These are phyloP conservation scores for Candida sithepensis DNA, from an alignment of 805 yeast species.

Conservation along the genomic window DNA sequence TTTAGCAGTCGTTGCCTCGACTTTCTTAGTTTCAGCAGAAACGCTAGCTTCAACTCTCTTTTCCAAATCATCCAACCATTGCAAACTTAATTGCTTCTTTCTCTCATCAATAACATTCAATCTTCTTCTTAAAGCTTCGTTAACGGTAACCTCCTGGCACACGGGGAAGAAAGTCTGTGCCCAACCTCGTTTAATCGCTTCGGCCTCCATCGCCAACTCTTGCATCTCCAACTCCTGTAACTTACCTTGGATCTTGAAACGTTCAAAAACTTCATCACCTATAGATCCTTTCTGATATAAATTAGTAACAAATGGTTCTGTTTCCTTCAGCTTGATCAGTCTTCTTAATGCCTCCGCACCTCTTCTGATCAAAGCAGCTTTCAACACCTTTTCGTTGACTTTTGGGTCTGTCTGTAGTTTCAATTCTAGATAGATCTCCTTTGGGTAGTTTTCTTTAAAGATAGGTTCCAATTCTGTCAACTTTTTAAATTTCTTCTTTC, in stretches of 20 bases:
- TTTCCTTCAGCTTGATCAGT: slow-evolving; percentile 76
- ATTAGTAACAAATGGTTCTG: slow-evolving; percentile 61
- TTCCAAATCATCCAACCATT: slow-evolving; percentile 30
- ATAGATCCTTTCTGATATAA: slow-evolving; percentile 85
- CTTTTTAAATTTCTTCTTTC: slow-evolving; percentile 50
- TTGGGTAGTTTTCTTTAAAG: slow-evolving; percentile 64
- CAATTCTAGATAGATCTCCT: slow-evolving; percentile 59
- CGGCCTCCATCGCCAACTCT: slow-evolving; percentile 74
- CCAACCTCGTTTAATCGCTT: slow-evolving; percentile 74
- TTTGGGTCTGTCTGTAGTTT: slow-evolving; percentile 47
- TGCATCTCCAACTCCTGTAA: slow-evolving; percentile 77
- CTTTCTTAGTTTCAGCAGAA: slow-evolving; percentile 5
- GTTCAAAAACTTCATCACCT: slow-evolving; percentile 84
- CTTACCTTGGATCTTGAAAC: slow-evolving; percentile 73
- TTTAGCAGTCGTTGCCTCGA: too few relatives aligned
- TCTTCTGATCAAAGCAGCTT: slow-evolving; percentile 49
- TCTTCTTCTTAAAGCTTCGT: slow-evolving; percentile 86
- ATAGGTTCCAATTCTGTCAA: slow-evolving; percentile 65
- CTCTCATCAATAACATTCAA: slow-evolving; percentile 43
- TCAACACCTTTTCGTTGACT: slow-evolving; percentile 59
- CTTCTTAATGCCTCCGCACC: slow-evolving; percentile 88
- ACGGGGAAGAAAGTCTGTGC: slow-evolving; percentile 68
- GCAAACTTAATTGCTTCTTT: slow-evolving; percentile 29
- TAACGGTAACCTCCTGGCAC: slow-evolving; percentile 87
- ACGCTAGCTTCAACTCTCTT: slow-evolving; percentile 13